These are phyloP conservation scores for Phytophthora brassicae DNA, from an alignment of 352 stramenopile genomes.

Conservation along the genomic window DNA sequence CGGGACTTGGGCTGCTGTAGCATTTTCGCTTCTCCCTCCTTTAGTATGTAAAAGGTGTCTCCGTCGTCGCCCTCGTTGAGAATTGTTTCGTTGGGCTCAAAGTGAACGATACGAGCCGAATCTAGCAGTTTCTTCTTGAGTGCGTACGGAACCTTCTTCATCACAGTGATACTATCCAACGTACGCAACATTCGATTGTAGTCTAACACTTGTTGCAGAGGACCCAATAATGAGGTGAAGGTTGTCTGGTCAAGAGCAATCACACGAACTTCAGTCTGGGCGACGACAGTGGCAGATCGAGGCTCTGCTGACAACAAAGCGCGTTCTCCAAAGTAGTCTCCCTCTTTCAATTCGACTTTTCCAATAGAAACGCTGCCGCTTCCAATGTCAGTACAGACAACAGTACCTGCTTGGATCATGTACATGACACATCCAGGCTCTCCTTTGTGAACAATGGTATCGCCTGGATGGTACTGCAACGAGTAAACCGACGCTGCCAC, in stretches of 20 bases:
- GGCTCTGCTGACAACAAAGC: constrained; percentile 87
- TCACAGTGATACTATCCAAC: constrained; percentile 52
- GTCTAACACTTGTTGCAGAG: constrained; percentile 86
- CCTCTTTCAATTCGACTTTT: constrained; percentile 50
- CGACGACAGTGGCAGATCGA: constrained; percentile 86
- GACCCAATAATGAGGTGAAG: constrained; percentile 90
- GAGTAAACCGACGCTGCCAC: constrained; percentile 47
- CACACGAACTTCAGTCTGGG: constrained; percentile 47
- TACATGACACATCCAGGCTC: constrained; percentile 75
- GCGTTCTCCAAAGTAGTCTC: constrained; percentile 93
- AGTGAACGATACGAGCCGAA: constrained; percentile 36
- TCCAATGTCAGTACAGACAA: constrained; percentile 64
- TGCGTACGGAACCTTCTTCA: constrained; percentile 42
- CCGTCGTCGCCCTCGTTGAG: constrained; percentile 47
- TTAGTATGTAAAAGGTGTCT: constrained; percentile 67
- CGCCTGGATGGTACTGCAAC: constrained; percentile 49
- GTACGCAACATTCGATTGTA: constrained; percentile 58
- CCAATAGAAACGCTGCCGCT: constrained; percentile 29
- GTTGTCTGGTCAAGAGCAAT: constrained; percentile 89
- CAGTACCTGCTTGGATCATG: constrained; percentile 73
- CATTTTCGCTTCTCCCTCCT: constrained; percentile 47
- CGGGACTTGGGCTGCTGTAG: constrained; percentile 38
- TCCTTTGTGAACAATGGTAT: constrained; percentile 80
- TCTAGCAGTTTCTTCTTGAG: constrained; percentile 54
- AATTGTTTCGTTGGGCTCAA: constrained; percentile 49